Evolutionary conservation across 83 land plant genomes (phyloP).

Genomic region (Picea abies): DNA sequence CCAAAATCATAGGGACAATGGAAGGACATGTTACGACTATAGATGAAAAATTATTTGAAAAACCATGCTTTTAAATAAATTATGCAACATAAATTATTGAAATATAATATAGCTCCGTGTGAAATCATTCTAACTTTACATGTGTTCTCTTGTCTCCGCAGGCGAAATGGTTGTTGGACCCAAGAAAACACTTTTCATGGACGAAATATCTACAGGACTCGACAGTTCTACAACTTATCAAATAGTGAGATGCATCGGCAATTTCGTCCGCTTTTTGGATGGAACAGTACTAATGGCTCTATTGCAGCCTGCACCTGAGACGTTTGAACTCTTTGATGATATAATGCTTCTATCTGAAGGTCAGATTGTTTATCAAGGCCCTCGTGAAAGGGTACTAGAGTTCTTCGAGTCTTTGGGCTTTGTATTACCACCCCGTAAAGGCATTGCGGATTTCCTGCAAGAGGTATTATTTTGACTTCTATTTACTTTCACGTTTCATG

Average conservation of each 20-base stretch:
- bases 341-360: constrained; percentile 43
- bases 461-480: constrained; percentile 27
- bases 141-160: constrained; percentile 7
- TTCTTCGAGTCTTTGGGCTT: constrained; percentile 42
- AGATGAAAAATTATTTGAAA: too few relatives aligned
- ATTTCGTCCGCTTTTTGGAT: constrained; percentile 36
- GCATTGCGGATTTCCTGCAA: constrained; percentile 45
- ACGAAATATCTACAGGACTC: constrained; percentile 46
- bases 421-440: constrained; percentile 39
- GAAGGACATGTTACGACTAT: too few relatives aligned
- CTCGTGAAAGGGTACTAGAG: constrained; percentile 38
- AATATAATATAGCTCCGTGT: too few relatives aligned
- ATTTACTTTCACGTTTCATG: background rate
- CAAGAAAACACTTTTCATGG: constrained; percentile 44
- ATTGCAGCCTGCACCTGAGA: constrained; percentile 46
- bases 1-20: too few relatives aligned
- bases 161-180: constrained; percentile 55
- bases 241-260: constrained; percentile 39
- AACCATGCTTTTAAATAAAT: too few relatives aligned
- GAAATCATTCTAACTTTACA: background rate
- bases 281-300: constrained; percentile 49
- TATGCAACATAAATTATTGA: background rate
- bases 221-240: constrained; percentile 50
- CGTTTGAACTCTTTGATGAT: constrained; percentile 23
- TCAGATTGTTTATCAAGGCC: constrained; percentile 39